Conservation (phyloP, 164 flowering plant species). For the Chloranthus sessilifolius region DNA sequence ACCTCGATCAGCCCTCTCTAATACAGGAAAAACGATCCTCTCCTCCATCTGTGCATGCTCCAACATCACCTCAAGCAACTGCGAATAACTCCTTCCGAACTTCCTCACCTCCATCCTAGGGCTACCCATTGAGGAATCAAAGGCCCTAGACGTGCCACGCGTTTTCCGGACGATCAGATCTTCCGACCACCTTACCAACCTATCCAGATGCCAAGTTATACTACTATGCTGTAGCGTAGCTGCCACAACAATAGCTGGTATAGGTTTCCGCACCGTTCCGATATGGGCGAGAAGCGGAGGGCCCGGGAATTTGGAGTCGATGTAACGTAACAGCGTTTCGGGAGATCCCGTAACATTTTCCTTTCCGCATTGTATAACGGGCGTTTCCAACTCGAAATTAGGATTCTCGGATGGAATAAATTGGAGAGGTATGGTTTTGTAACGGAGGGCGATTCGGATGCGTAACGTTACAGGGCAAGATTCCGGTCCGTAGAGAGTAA, state of each 20-base stretch:
- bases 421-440: slow-evolving; percentile 32
- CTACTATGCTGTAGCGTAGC: slow-evolving; percentile 58
- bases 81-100: slow-evolving; percentile 44
- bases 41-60: slow-evolving; percentile 90
- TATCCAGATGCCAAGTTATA: slow-evolving; percentile 51
- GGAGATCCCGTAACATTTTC: slow-evolving; percentile 45
- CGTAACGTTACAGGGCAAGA: slow-evolving; percentile 21
- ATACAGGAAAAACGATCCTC: slow-evolving; percentile 47
- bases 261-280: slow-evolving; percentile 15
- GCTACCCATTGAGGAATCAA: slow-evolving; percentile 48
- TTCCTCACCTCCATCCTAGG: slow-evolving; percentile 70
- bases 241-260: slow-evolving; percentile 36
- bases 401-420: slow-evolving; percentile 28
- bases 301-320: slow-evolving; percentile 47
- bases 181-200: slow-evolving; percentile 59
- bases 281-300: slow-evolving; percentile 29
- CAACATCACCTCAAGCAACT: slow-evolving; percentile 50
- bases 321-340: slow-evolving; percentile 31
- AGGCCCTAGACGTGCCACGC: slow-evolving; percentile 32
- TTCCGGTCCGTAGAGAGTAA: slow-evolving; percentile 31
- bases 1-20: slow-evolving; percentile 66
- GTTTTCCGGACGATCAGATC: slow-evolving; percentile 32
- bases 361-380: slow-evolving; percentile 27
- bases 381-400: slow-evolving; percentile 11
- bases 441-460: slow-evolving; percentile 44